Evolutionary conservation across 2,329 filamentous ascomycete species (phyloP).

Genomic region (Ophiostoma angusticollis): DNA sequence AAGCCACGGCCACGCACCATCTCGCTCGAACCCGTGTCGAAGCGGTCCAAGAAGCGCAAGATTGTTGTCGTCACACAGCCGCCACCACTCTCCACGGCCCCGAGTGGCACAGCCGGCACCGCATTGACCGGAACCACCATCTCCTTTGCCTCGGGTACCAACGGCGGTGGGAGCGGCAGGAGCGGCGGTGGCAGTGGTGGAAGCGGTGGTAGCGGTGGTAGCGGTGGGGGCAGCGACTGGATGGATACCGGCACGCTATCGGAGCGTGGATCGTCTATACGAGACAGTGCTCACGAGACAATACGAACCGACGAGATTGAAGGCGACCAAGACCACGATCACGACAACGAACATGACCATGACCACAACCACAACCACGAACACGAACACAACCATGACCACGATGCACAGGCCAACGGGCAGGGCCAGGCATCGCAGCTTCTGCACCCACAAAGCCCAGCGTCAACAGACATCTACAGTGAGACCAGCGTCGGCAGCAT

Average conservation of each 20-base stretch:
- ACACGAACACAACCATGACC: slow-evolving; percentile 2
- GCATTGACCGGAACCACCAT: slow-evolving; percentile 1
- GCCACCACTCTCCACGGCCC: slow-evolving; percentile 6
- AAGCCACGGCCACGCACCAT: slow-evolving; percentile 71
- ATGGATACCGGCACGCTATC: slow-evolving; percentile 22
- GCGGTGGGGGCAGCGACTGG: slow-evolving; percentile 19
- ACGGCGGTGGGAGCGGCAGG: no score
- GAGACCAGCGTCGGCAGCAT: slow-evolving; percentile 60
- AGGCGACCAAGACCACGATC: no score
- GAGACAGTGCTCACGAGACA: slow-evolving; percentile 5
- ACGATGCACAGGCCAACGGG: not conserved
- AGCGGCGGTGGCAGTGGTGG: no score
- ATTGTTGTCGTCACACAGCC: slow-evolving; percentile 32
- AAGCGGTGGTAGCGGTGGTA: no score
- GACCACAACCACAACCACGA: no score
- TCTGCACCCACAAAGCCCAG: slow-evolving; percentile 22
- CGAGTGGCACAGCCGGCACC: not conserved
- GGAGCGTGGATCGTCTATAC: slow-evolving; percentile 25
- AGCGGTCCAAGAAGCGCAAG: slow-evolving; percentile 50
- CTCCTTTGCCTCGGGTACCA: slow-evolving; percentile 16
- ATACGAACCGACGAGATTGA: slow-evolving; percentile 1
- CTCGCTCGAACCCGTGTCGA: slow-evolving; percentile 76
- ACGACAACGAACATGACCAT: slow-evolving; percentile 2
- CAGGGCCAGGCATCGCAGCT: not conserved
- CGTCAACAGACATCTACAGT: slow-evolving; percentile 46